Conservation (phyloP, 768 basidiomycete genomes). For the Termitomyces sp. region DNA sequence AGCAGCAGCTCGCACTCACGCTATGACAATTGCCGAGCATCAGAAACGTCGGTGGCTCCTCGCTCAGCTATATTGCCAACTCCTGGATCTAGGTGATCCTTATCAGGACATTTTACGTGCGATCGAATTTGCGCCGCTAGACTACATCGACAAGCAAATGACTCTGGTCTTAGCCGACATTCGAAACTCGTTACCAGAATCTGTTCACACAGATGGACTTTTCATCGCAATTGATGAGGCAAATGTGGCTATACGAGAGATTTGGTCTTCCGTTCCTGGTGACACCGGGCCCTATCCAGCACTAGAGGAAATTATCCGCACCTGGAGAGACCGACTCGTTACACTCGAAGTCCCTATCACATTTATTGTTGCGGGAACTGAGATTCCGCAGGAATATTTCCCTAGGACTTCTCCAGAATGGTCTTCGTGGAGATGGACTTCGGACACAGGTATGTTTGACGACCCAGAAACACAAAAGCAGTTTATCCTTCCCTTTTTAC, state of each 20-base stretch:
- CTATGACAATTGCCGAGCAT: too few relatives aligned
- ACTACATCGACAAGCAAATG: too few relatives aligned
- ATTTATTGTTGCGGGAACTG: neutral
- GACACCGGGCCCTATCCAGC: neutral
- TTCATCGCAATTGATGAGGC: neutral
- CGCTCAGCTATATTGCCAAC: too few relatives aligned
- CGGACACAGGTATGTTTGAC: neutral
- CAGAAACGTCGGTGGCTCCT: too few relatives aligned
- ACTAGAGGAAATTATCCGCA: neutral
- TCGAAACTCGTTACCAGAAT: neutral
- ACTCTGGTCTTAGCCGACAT: neutral
- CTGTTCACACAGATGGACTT: neutral
- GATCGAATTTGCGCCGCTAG: too few relatives aligned
- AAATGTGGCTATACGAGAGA: too few relatives aligned
- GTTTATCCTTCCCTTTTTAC: neutral
- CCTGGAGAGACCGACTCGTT: neutral
- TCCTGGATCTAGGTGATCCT: too few relatives aligned
- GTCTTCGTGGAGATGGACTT: neutral
- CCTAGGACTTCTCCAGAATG: neutral
- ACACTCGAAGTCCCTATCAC: neutral
- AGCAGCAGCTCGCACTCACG: too few relatives aligned
- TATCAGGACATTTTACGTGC: too few relatives aligned
- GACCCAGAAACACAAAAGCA: neutral
- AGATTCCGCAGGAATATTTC: neutral
- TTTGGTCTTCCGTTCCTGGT: neutral